Base-by-base conservation (phyloP, 176 grass and related monocot genomes). In the Oryza coarctata region DNA sequence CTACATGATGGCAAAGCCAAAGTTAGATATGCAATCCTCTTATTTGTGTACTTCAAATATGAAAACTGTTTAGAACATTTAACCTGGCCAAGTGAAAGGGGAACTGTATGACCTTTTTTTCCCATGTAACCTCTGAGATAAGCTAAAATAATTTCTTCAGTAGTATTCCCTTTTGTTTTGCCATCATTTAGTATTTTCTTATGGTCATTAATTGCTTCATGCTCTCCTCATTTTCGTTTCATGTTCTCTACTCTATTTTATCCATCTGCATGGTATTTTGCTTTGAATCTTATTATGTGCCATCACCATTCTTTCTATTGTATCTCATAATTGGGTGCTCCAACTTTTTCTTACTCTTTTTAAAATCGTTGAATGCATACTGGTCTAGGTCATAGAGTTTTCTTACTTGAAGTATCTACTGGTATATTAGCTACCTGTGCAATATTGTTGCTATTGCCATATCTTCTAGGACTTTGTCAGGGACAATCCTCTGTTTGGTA, bases 101-200 rank as follows among this genome's bases (percentile, higher is more conserved):
- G 22, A 27, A 44, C 36, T 76, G n/a, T 57, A 63, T 82, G 72
- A 3, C 12, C 22, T 36, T 45, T 67, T 7, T 14, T 17, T 11
- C 49, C 23, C 22, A 60, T 60, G 26, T 78, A 27, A 47, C 76
- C 7, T 31, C 0, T 23, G 35, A 65, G 22, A 40, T 82, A n/a
- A 55, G 41, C 81, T 58, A 72, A 18, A 82, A 63, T 76, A 15
- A 22, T 25, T 9, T 7, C 2, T 89, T 76, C 25, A 49, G 55
- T 81, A 3, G 17, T 57, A 28, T 63, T 7, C 44, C 8, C 26
- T 52, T 35, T 13, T 80, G 8, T 45, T 41, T n/a, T 80, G 4
- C 7, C 4, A 39, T 6, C 18, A 55, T 55, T 55, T 55, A 8
- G 50, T 9, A 55, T 55, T 55, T 62, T n/a, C 20, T 5, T 6